Conservation (phyloP, 352 stramenopile species). For the Globisporangium emineosum region DNA sequence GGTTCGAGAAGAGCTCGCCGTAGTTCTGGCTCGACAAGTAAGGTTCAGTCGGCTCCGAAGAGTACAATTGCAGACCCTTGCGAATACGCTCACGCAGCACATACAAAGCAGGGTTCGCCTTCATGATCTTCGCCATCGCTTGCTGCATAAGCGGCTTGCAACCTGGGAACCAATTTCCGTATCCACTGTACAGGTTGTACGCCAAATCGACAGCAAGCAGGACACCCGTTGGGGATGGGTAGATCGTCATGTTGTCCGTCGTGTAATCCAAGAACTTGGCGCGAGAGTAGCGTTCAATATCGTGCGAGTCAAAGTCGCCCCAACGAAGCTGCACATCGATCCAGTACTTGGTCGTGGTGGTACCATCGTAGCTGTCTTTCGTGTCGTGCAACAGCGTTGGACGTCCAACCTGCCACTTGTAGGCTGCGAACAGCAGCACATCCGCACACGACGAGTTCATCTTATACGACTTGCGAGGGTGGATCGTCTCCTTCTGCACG, state of each 20-base stretch:
- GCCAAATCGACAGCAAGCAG: slow-evolving; percentile 97
- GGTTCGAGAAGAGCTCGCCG: slow-evolving; percentile 99
- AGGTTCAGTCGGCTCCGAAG: slow-evolving; percentile 98
- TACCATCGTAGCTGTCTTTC: slow-evolving; percentile 97
- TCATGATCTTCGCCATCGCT: slow-evolving; percentile 99
- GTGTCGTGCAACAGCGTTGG: slow-evolving; percentile 88
- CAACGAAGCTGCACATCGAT: slow-evolving; percentile 99
- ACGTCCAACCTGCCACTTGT: slow-evolving; percentile 97
- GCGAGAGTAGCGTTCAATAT: slow-evolving; percentile 98
- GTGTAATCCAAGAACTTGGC: slow-evolving; percentile 99
- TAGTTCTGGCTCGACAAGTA: slow-evolving; percentile 99
- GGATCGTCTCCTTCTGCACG: slow-evolving; percentile 99
- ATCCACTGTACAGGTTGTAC: slow-evolving; percentile 99
- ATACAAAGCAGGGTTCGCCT: slow-evolving; percentile 99
- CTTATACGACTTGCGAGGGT: slow-evolving; percentile 99
- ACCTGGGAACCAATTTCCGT: slow-evolving; percentile 99
- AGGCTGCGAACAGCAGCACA: slow-evolving; percentile 98
- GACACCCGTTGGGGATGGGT: slow-evolving; percentile 98
- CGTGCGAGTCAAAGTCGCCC: slow-evolving; percentile 99
- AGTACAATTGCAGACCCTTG: slow-evolving; percentile 99
- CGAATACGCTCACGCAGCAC: slow-evolving; percentile 99
- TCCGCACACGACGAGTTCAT: slow-evolving; percentile 99
- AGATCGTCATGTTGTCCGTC: slow-evolving; percentile 99
- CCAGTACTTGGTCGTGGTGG: slow-evolving; percentile 98
- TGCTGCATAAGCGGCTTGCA: slow-evolving; percentile 99